Evolutionary conservation across 2,329 filamentous ascomycete genomes (phyloP).

Genomic region (Microascus cirrosus): DNA sequence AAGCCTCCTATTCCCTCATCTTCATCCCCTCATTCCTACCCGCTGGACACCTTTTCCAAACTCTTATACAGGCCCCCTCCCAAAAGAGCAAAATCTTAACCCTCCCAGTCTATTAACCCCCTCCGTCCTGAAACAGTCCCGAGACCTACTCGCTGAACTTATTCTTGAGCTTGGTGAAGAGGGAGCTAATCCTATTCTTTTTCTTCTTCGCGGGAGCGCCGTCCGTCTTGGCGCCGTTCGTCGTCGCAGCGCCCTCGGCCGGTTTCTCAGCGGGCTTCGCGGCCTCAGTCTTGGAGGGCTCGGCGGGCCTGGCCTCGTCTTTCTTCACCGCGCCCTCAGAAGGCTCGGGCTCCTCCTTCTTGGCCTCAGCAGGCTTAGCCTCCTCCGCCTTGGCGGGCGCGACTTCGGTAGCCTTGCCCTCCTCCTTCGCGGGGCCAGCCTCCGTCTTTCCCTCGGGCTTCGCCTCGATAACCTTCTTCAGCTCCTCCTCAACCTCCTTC

Average conservation of each 20-base stretch:
- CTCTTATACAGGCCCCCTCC: not conserved
- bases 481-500: slow-evolving; percentile 4
- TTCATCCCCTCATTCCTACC: not conserved
- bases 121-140: not conserved
- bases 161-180: slow-evolving; percentile 38
- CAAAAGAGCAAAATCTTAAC: not conserved
- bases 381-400: slow-evolving; percentile 58
- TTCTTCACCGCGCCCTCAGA: slow-evolving; percentile 2
- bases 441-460: slow-evolving; percentile 52
- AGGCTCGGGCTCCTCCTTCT: slow-evolving; percentile 18
- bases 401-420: slow-evolving; percentile 44
- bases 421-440: slow-evolving; percentile 30
- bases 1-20: not conserved
- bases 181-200: slow-evolving; percentile 51
- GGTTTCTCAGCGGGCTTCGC: slow-evolving; percentile 7
- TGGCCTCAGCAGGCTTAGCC: slow-evolving; percentile 61
- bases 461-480: slow-evolving; percentile 43
- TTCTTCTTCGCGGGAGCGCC: slow-evolving; percentile 41
- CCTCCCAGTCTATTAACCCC: not conserved
- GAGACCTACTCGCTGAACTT: slow-evolving; percentile 2
- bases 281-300: slow-evolving; percentile 9
- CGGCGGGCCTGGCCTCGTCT: slow-evolving; percentile 8
- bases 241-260: slow-evolving; percentile 7
- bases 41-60: not conserved
- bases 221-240: slow-evolving; percentile 12